Conservation (phyloP, 805 yeast genomes). For the Starmerella stigmatis region DNA sequence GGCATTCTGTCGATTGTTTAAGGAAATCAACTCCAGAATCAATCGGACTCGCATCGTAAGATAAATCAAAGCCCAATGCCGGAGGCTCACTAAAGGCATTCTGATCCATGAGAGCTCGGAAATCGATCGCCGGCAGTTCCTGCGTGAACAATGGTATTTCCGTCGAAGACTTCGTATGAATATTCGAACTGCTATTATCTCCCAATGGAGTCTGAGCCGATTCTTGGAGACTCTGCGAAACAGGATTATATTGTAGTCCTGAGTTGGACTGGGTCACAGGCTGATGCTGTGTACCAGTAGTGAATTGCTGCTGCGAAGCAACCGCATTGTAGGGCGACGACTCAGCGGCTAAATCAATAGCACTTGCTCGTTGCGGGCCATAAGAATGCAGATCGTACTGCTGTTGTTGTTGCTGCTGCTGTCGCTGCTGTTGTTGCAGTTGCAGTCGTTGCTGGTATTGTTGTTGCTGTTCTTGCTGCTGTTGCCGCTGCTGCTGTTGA, state of each 20-base stretch:
- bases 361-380: too few relatives aligned
- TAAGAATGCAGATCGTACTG: background rate
- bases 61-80: background rate
- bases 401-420: conserved; percentile 1
- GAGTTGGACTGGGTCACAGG: too few relatives aligned
- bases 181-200: too few relatives aligned
- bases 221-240: too few relatives aligned
- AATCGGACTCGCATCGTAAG: background rate
- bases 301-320: too few relatives aligned
- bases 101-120: background rate
- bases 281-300: too few relatives aligned
- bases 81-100: background rate
- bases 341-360: too few relatives aligned
- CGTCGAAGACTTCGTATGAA: too few relatives aligned
- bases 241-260: too few relatives aligned
- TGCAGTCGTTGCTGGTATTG: background rate
- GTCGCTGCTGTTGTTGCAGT: conserved; percentile 4
- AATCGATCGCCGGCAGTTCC: background rate
- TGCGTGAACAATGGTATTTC: background rate
- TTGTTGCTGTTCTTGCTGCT: background rate
- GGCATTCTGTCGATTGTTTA: too few relatives aligned
- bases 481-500: background rate
- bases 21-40: background rate
- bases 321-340: too few relatives aligned
- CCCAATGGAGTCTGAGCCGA: too few relatives aligned